Base-by-base conservation (phyloP, 2,329 filamentous ascomycete species). In the Raffaelea deltoideospora region DNA sequence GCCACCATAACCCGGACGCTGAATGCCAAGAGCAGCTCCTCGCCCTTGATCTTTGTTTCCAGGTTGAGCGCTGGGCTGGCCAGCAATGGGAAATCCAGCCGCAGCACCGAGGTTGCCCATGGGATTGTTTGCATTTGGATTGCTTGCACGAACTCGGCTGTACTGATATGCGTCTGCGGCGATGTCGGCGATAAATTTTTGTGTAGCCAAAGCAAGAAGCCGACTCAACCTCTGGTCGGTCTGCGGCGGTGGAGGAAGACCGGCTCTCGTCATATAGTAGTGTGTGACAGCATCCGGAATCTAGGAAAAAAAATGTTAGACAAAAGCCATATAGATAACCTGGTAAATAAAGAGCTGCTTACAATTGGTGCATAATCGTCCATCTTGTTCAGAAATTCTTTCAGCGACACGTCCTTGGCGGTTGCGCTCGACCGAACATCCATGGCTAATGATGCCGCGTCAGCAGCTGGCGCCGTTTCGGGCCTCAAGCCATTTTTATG, bases 81-180 rank as follows among this genome's bases (percentile, higher is more conserved):
- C 76, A 3, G 73, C 69, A 23, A 72, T 67, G 21, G 72, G 66
- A 45, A 82, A 80, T 11, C 77, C 79, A 0, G 76, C 79, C 2
- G 75, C 78, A 1, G 79, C 82, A 40, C 81, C 84, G 14, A 92
- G 67, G 49, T 80, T 85, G 41, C 84, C 84, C 76, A 95, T 87
- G 1, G 85, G 82, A 58, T 94, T 95, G 55, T 87, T 93, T 44
- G 82, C 87, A 20, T 71, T 76, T 23, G 31, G 31, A 53, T 90
- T 92, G 18, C 83, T 88, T n/a, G 84, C 83, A 29, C 90, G 79
- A 51, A 98, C 96, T 37, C 88, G 84, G 42, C 81, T 86, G 67
- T 95, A 96, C 60, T 98, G 90, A 58, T 98, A 98, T 3, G 90
- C 86, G 56, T 98, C 90, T 39, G 90, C 87, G 2, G 90, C 90